Evolutionary conservation across 331 rosid genomes (phyloP), one percentile per base, ranked within the genome.

Genomic region (Stylosanthes scabra): DNA sequence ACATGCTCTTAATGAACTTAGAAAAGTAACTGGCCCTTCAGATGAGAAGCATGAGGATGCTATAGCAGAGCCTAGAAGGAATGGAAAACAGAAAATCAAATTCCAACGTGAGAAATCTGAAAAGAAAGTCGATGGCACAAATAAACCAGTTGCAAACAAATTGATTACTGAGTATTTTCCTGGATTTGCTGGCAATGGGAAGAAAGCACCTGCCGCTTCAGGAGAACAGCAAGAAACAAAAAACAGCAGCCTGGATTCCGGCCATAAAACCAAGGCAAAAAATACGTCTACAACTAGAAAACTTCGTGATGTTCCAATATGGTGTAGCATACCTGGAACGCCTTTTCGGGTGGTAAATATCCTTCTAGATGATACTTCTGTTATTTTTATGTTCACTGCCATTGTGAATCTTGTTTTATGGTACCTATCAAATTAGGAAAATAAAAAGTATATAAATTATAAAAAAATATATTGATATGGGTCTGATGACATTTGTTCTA

Each of bases 321-420:
- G 98, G 97, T 88, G 98, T 80, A 77, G 87, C 79, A 74, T 93
- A 75, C 84, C 91, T 63, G 98, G 98, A 86, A 91, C 98, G 0
- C 89, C 96, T 74, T 93, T 93, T 78, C 88, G 93, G 29, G 96
- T 91, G 91, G 98, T 93, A 84, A 93, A 65, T 68, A 49, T n/a
- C 44, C 10, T 56, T 79, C 70, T 70, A 31, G 44, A 25, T 9
- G 10, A 82, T 63, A 57, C 71, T 69, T 64, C 40, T 70, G 47
- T 31, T 67, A 13, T 31, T 9, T 12, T 1, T 12, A 44, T 51
- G 11, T 49, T 59, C 59, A 64, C 61, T 28, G 74, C 49, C 67
- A 45, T 45, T 63, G 55, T 76, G 73, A 68, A 70, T 75, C 41
- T 5, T 15, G 46, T 76, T 68, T 78, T 69, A 45, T 49, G 52